These are phyloP conservation scores for Cladophialophora psammophila DNA, from an alignment of 2,329 filamentous ascomycete genomes.

Conservation along the genomic window DNA sequence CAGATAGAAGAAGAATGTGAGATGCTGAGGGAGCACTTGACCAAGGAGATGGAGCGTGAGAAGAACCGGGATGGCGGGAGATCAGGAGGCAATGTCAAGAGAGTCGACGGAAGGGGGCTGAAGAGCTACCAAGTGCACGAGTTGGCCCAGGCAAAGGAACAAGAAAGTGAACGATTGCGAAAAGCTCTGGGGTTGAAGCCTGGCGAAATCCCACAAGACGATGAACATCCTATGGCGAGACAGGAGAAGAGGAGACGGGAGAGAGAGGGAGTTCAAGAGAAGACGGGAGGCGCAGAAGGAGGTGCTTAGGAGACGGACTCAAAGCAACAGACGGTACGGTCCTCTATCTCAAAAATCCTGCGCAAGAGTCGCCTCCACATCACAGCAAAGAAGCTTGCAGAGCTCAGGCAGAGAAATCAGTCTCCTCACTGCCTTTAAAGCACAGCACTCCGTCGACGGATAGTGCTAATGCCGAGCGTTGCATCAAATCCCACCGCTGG, in stretches of 20 bases:
- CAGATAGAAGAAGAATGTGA: constrained; percentile 84
- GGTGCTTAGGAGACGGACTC: not conserved
- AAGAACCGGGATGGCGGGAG: constrained; percentile 42
- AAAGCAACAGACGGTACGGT: not conserved
- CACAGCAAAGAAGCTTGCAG: not conserved
- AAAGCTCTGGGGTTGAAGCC: constrained; percentile 86
- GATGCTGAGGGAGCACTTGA: constrained; percentile 69
- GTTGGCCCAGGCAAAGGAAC: constrained; percentile 92
- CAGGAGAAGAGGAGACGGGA: constrained; percentile 52
- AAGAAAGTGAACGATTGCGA: constrained; percentile 87
- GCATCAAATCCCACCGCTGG: too few species aligned
- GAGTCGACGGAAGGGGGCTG: constrained; percentile 61
- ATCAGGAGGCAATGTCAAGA: constrained; percentile 43
- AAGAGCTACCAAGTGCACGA: constrained; percentile 97
- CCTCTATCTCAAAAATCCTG: not conserved
- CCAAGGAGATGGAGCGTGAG: constrained; percentile 59
- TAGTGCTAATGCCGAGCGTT: too few species aligned
- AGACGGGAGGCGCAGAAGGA: constrained; percentile 49
- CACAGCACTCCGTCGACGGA: too few species aligned
- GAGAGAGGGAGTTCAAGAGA: constrained; percentile 44
- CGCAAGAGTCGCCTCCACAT: not conserved
- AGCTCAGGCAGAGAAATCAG: not conserved
- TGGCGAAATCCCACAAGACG: constrained; percentile 57
- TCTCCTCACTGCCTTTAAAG: too few species aligned
- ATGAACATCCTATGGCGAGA: constrained; percentile 53